Evolutionary conservation across 1,284 basidiomycete genomes (phyloP), one percentile per base, ranked within the genome.

Genomic region (Schizophyllum amplum): DNA sequence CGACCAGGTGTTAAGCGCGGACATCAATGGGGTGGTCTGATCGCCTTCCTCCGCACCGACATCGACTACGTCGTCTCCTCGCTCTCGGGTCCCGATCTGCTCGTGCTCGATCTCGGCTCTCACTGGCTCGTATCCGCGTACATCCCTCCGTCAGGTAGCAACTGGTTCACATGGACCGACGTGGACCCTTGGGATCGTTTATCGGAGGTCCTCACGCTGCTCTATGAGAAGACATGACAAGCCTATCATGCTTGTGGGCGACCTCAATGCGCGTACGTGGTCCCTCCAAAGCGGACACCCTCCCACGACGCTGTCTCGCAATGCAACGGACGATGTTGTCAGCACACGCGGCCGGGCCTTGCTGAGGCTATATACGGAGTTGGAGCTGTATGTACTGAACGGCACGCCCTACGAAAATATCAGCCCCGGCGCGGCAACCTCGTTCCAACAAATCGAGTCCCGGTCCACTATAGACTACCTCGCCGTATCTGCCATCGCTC

Each of bases 131-230:
- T 58, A 23, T 53, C 49, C 11, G 51, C 53, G 4, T 58, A 58
- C 20, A 58, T 58, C 2, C 26, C 57, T 11, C 57, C 49, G 1
- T 22, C 24, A 20, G 17, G 48, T 4, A 52, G 49, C 15, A 23
- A 24, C 5, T 58, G 49, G 55, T 33, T 33, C 7, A 52, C 50
- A 13, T 59, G 58, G 58, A 59, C 58, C 2, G 54, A 58, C 26
- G 53, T 52, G 1, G 50, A 55, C 25, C 57, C 57, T 1, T 21
- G 46, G 17, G 33, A 52, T 4, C 13, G 52, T 33, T 48, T 59
- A 4, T 54, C 55, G 54, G 58, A 59, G 25, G 52, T 52, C 0
- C 21, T 52, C 1, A 33, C 58, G 0, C 4, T 56, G 0, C 53
- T 51, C 9, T 21, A 25, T 4, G 33, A 22, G 24, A 49, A 11